Base-by-base conservation (phyloP, 2,329 filamentous ascomycete genomes). In the Colletotrichum plurivorum region DNA sequence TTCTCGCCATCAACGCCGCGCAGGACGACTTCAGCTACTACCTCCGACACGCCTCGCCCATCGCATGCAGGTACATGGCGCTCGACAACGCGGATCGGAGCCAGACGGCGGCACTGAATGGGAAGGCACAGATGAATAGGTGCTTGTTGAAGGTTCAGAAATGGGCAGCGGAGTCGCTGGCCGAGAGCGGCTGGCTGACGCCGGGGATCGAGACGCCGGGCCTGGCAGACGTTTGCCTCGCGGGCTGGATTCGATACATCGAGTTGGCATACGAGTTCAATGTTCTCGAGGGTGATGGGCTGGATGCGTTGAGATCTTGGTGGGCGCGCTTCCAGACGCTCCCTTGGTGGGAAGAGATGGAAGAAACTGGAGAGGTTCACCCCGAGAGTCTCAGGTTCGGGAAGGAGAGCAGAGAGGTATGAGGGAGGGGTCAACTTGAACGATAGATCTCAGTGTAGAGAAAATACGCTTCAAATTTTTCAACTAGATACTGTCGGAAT, bases 341-440 rank as follows among this genome's bases (percentile, higher is more conserved):
- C 53, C 15, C 55, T 3, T 75, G 73, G 73, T 75, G 73, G 73
- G 43, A n/a, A 10, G 70, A 62, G 59, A 27, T 73, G 39, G 72
- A 74, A 52, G 72, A 71, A 56, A 58, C 66, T 61, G 61, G 68
- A 9, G 57, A 60, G 18, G 43, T 39, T 18, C 57, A 60, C 36
- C 57, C 46, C 2, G 18, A 51, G 27, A 41, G 18, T 41, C 31
- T 60, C 9, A 51, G 57, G 36, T 60, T 60, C 13, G 46, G 57
- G 12, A 60, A 18, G 31, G 46, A 60, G 51, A 60, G 45, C 48
- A n/a, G n/a, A 10, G 57, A 52, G n/a, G 20, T 52, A 0, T 60
- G 20, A 59, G 20, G 8, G 10, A 36, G 8, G 8, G 10, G 10
- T 36, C 31, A 10, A 8, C 10, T 36, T 36, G 2, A 9, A 10